Percentiles rank a stretch among this genome's conserved stretches.
phyloP scores from a whole-genome alignment of 2,329 filamentous ascomycete genomes.

The Huntiella abstrusa region DNA sequence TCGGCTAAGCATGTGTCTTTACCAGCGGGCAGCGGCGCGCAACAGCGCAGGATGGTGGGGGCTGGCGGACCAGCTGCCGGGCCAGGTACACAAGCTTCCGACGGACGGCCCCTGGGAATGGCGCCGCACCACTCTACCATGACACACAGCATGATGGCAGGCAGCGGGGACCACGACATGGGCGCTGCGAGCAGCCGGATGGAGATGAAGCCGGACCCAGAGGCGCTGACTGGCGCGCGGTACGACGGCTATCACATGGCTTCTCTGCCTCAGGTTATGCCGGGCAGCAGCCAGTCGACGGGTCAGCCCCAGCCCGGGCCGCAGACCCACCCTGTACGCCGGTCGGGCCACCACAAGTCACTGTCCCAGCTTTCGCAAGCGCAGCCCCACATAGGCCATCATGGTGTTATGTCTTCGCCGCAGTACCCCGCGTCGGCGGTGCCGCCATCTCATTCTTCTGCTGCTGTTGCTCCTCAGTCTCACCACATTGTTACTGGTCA shows the following conservation, averaged over 20 bases:
- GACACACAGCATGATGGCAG: not conserved
- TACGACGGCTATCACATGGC: not conserved
- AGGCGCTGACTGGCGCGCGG: not conserved
- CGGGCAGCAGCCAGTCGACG: not conserved
- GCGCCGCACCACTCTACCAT: not conserved
- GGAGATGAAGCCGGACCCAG: constrained; percentile 9
- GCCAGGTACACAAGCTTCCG: no score
- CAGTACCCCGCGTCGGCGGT: not conserved
- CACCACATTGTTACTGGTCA: no score
- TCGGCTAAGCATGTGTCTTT: constrained; percentile 1
- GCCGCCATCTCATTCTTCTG: not conserved
- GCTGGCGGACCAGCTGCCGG: not conserved
- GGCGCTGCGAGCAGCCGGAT: constrained; percentile 4
- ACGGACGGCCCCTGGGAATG: constrained; percentile 4
- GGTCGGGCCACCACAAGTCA: constrained; percentile 1
- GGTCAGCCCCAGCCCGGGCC: not conserved
- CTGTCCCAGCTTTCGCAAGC: not conserved
- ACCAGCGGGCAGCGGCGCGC: not conserved
- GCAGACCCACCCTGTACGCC: constrained; percentile 1
- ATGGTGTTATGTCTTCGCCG: not conserved
- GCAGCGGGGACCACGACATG: no score
- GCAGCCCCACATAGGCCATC: no score
- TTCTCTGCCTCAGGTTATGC: not conserved
- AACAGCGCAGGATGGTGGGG: not conserved
- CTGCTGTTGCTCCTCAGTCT: not conserved